phyloP scores from a whole-genome alignment of 805 yeast species.

The Barnettozyma siamensis region DNA sequence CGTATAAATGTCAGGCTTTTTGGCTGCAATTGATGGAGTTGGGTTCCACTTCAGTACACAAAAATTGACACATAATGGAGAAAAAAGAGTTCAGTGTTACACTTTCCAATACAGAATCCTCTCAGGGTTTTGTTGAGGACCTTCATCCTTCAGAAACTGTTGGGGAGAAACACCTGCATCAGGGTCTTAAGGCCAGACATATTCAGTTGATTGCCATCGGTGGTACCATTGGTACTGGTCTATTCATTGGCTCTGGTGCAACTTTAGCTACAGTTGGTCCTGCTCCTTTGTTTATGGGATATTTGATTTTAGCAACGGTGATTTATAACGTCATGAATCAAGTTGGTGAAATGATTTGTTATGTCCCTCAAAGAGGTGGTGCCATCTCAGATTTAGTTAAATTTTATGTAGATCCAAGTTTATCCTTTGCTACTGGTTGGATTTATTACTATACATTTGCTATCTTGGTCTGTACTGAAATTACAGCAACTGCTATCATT shows the following conservation, averaged over 20 bases:
- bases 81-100: conserved; percentile 1
- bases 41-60: not conserved
- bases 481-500: conserved; percentile 58
- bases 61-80: conserved; percentile 15
- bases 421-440: conserved; percentile 67
- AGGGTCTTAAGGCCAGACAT: conserved; percentile 41
- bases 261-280: conserved; percentile 56
- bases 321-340: conserved; percentile 59
- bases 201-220: conserved; percentile 64
- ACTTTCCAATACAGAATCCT: not conserved
- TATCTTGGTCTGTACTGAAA: conserved; percentile 56
- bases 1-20: no score
- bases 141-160: not conserved
- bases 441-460: conserved; percentile 52
- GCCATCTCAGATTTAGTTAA: conserved; percentile 23
- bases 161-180: conserved; percentile 21
- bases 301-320: conserved; percentile 56
- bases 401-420: conserved; percentile 52
- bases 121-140: not conserved
- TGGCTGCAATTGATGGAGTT: no score
- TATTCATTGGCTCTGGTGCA: conserved; percentile 55
- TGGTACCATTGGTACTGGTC: conserved; percentile 61
- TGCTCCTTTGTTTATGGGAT: conserved; percentile 46
- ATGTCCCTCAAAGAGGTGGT: conserved; percentile 56
- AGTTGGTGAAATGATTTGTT: conserved; percentile 60